These are phyloP conservation scores for Aspergillus vadensis DNA, from an alignment of 2,329 filamentous ascomycete genomes.

Conservation along the genomic window DNA sequence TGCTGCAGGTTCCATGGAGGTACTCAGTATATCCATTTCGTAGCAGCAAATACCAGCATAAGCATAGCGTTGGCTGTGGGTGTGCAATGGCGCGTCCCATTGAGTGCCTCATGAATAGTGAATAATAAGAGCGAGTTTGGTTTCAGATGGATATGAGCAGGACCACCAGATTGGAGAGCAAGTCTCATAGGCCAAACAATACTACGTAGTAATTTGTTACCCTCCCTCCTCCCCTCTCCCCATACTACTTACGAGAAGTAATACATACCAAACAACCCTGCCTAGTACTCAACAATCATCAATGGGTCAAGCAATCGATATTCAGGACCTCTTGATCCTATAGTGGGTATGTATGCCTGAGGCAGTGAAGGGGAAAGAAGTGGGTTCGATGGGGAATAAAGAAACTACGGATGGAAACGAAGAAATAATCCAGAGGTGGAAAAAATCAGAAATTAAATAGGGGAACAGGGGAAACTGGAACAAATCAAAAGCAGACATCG, in stretches of 20 bases:
- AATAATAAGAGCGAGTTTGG: background rate
- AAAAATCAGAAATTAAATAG: background rate
- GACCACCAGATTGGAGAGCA: background rate
- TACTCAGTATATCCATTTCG: background rate
- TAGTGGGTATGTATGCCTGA: background rate
- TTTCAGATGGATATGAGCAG: constrained; percentile 1
- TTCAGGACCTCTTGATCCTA: no score
- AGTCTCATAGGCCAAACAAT: background rate
- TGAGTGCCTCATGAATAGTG: background rate
- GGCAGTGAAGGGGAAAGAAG: background rate
- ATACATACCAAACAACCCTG: background rate
- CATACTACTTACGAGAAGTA: background rate
- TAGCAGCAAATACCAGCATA: no score
- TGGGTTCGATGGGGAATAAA: constrained; percentile 4
- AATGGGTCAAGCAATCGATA: no score
- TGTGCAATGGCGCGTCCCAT: background rate
- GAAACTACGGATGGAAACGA: background rate
- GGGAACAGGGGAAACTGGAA: no score
- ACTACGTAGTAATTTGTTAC: no score
- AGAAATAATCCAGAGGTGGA: background rate
- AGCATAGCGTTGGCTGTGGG: background rate
- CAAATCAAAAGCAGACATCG: background rate
- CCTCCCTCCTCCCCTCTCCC: no score
- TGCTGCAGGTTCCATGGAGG: background rate
- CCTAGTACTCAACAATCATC: background rate